These are phyloP conservation scores for Cyclotella baltica DNA, from an alignment of 108 stramenopile genomes.

Conservation along the genomic window DNA sequence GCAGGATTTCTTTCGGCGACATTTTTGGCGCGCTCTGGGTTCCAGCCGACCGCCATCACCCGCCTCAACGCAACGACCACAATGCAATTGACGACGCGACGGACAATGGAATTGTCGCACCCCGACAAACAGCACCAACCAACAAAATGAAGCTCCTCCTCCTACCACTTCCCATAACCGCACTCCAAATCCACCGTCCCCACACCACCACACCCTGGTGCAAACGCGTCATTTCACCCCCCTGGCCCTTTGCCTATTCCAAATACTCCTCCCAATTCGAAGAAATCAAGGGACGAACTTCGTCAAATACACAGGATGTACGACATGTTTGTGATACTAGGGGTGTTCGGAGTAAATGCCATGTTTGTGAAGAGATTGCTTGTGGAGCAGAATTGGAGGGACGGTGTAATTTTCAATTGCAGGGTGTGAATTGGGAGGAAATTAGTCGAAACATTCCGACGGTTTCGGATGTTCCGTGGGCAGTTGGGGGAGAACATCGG, in stretches of 20 bases:
- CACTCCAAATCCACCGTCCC: constrained; percentile 51
- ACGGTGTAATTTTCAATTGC: constrained; percentile 76
- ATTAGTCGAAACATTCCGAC: constrained; percentile 73
- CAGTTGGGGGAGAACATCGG: constrained; percentile 78
- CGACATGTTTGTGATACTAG: constrained; percentile 68
- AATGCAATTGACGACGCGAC: too few species aligned
- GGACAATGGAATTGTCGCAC: too few species aligned
- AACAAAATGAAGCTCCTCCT: background rate
- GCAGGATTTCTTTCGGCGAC: too few species aligned
- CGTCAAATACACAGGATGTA: constrained; percentile 74
- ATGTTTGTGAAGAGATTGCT: constrained; percentile 80
- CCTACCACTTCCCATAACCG: background rate
- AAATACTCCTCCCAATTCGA: constrained; percentile 70
- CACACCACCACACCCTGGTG: constrained; percentile 76
- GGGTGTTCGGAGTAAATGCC: constrained; percentile 80
- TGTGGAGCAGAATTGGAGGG: constrained; percentile 48
- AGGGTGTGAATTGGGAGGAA: constrained; percentile 64
- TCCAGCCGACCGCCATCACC: too few species aligned
- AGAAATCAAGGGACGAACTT: constrained; percentile 78
- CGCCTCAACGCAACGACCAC: too few species aligned
- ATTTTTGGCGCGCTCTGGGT: too few species aligned
- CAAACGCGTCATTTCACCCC: constrained; percentile 54
- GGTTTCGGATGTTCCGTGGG: constrained; percentile 83
- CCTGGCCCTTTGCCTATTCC: constrained; percentile 85
- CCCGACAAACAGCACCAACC: background rate